A percentile compares a stretch with the other conserved stretches of the same genome.
Conservation (phyloP, 768 basidiomycete species). For the Trichaptum fuscoviolaceum region DNA sequence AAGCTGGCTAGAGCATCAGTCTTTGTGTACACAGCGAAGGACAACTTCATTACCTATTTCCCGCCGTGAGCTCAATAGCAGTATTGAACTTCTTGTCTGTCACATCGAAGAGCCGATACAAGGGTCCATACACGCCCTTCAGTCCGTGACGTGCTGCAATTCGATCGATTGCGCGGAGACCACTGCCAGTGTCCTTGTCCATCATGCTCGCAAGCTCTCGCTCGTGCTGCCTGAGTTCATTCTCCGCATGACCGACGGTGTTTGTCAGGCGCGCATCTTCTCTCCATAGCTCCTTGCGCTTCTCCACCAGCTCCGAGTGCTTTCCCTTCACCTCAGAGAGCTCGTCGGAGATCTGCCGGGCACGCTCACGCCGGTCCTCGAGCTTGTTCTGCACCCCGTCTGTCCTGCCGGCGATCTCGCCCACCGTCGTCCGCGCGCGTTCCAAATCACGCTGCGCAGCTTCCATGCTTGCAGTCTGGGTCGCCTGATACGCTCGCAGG, state of each 20-base stretch:
- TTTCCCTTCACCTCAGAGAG: constrained; percentile 57
- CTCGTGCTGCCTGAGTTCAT: constrained; percentile 80
- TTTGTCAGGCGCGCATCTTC: constrained; percentile 88
- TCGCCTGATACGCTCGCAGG: constrained; percentile 53
- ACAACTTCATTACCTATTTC: constrained; percentile 64
- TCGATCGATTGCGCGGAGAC: constrained; percentile 78
- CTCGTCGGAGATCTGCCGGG: constrained; percentile 58
- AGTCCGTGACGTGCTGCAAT: constrained; percentile 74
- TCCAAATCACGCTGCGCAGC: constrained; percentile 47
- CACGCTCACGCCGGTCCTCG: constrained; percentile 57
- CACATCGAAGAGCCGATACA: constrained; percentile 91
- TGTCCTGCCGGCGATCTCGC: constrained; percentile 55
- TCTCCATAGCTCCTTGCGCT: constrained; percentile 90
- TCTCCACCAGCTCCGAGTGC: constrained; percentile 65
- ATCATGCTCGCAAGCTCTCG: constrained; percentile 82
- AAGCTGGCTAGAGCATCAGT: constrained; percentile 44
- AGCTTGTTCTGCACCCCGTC: constrained; percentile 50
- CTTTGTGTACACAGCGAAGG: constrained; percentile 2
- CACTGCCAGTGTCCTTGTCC: constrained; percentile 96
- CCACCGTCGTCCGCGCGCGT: constrained; percentile 40
- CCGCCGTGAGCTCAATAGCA: constrained; percentile 91
- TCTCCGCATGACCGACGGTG: constrained; percentile 66
- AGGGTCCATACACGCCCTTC: constrained; percentile 85
- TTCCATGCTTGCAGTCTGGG: constrained; percentile 52
- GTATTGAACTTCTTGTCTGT: constrained; percentile 84